Conservation (phyloP, 140 eudicot genomes). For the Senecio squalidus region DNA sequence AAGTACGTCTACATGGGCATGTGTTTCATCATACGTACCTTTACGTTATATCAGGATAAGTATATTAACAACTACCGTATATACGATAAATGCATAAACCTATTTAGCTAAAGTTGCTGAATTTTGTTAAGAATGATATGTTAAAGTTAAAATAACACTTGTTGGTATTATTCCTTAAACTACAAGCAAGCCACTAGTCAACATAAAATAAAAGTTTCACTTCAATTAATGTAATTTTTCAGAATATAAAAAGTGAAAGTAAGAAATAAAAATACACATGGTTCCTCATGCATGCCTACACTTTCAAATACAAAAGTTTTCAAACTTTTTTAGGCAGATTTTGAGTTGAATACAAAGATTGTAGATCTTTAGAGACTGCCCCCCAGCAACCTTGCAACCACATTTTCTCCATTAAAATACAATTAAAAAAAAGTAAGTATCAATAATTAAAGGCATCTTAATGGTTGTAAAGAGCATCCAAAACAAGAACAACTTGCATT, state of each 20-base stretch:
- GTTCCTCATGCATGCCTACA: constrained; percentile 31
- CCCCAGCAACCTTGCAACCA: constrained; percentile 37
- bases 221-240: background rate
- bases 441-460: constrained; percentile 45
- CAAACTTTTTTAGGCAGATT: constrained; percentile 34
- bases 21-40: background rate
- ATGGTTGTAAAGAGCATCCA: constrained; percentile 38
- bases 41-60: too few relatives aligned
- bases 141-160: too few relatives aligned
- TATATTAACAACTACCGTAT: too few relatives aligned
- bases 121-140: too few relatives aligned
- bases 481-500: constrained; percentile 32
- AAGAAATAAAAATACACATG: constrained; percentile 21
- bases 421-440: background rate
- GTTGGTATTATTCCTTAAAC: background rate
- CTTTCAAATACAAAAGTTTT: constrained; percentile 27
- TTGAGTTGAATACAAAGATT: constrained; percentile 30
- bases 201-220: background rate
- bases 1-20: background rate
- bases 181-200: background rate
- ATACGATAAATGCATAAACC: too few relatives aligned
- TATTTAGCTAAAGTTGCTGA: too few relatives aligned
- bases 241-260: background rate
- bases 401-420: constrained; percentile 10
- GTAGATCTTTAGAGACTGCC: constrained; percentile 30